phyloP scores from a whole-genome alignment of 257 asterid genomes.

The Scutellaria baicalensis region DNA sequence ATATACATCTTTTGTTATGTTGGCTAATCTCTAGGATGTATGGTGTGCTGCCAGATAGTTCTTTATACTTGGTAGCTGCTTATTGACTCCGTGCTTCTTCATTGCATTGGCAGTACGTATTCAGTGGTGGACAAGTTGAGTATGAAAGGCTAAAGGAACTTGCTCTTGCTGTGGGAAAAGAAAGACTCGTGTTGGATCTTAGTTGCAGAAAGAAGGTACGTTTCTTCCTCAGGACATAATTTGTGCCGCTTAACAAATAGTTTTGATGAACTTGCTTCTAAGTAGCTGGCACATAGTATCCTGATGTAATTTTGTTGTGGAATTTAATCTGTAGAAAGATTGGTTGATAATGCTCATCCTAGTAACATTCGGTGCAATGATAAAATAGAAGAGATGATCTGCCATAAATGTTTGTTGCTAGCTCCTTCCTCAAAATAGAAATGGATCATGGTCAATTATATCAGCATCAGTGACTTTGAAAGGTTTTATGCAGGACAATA shows the following conservation, averaged over 20 bases:
- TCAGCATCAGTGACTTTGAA: conserved; percentile 12
- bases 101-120: conserved; percentile 60
- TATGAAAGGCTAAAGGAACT: conserved; percentile 77
- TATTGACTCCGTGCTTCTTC: conserved; percentile 11
- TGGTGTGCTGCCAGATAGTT: not conserved
- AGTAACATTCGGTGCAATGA: not conserved
- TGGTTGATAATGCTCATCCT: not conserved
- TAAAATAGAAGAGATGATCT: not conserved
- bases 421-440: not conserved
- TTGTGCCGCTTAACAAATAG: not conserved
- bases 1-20: conserved; percentile 7
- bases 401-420: not conserved
- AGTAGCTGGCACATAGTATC: not conserved
- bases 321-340: not conserved
- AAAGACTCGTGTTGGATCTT: conserved; percentile 85
- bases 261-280: not conserved
- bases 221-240: conserved; percentile 7
- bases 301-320: not conserved
- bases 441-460: not conserved
- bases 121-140: conserved; percentile 79
- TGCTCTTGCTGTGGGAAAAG: conserved; percentile 60
- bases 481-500: conserved; percentile 43
- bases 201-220: conserved; percentile 93
- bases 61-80: conserved; percentile 3
- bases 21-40: conserved; percentile 7